These are phyloP conservation scores for Penicillium paradoxum DNA, from an alignment of 495 filamentous ascomycete species.

Conservation along the genomic window DNA sequence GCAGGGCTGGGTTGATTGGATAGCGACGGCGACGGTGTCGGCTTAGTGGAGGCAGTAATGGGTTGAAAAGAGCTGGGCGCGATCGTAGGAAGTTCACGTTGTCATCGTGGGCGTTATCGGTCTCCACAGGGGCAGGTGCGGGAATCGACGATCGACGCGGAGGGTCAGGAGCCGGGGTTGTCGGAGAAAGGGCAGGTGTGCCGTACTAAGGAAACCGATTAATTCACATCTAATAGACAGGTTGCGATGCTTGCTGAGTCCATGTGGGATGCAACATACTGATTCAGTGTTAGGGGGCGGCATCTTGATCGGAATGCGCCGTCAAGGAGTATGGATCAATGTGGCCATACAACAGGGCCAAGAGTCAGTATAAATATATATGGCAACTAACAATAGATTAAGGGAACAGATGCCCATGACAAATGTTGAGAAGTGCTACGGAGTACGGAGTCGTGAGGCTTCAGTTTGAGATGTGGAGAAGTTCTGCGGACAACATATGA, in stretches of 20 bases:
- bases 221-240: neutral
- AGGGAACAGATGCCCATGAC: neutral
- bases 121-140: slow-evolving; percentile 39
- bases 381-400: neutral
- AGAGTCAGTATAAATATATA: neutral
- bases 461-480: neutral
- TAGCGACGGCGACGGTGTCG: slow-evolving; percentile 36
- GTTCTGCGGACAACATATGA: slow-evolving; percentile 1
- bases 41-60: slow-evolving; percentile 32
- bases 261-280: slow-evolving; percentile 11
- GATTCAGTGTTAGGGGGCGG: slow-evolving; percentile 29
- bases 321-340: slow-evolving; percentile 14
- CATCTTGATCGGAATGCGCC: slow-evolving; percentile 22
- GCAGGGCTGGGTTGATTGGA: slow-evolving; percentile 20
- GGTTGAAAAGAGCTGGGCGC: slow-evolving; percentile 30
- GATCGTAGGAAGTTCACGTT: slow-evolving; percentile 56
- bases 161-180: slow-evolving; percentile 25
- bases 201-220: slow-evolving; percentile 21
- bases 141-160: slow-evolving; percentile 36
- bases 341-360: slow-evolving; percentile 2
- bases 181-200: slow-evolving; percentile 28
- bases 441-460: neutral
- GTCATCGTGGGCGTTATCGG: slow-evolving; percentile 53
- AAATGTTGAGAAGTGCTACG: neutral
- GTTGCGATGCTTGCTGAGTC: neutral